Conservation (phyloP, 768 basidiomycete species). For the Mycena polygramma region DNA sequence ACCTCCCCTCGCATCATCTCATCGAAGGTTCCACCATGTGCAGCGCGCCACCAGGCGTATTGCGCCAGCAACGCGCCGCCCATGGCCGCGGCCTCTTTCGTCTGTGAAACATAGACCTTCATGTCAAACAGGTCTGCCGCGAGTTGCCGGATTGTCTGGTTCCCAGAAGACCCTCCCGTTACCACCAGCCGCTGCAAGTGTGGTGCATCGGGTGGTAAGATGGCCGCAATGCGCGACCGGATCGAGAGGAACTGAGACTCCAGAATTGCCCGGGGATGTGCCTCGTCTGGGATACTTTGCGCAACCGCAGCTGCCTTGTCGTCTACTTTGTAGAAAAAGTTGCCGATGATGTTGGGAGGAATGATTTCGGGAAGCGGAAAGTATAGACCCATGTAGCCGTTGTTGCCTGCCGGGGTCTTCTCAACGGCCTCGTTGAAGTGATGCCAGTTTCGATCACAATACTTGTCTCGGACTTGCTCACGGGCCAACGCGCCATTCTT, state of each 20-base stretch:
- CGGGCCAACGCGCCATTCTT: constrained; percentile 90
- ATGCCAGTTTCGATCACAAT: constrained; percentile 73
- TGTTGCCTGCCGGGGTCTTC: constrained; percentile 65
- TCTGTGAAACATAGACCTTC: constrained; percentile 76
- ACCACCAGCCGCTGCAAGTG: constrained; percentile 76
- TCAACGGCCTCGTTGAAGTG: constrained; percentile 78
- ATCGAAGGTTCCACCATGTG: constrained; percentile 67
- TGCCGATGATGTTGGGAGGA: constrained; percentile 81
- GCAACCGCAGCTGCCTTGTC: constrained; percentile 44
- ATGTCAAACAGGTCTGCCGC: constrained; percentile 86
- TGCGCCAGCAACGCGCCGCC: constrained; percentile 81
- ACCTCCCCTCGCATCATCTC: constrained; percentile 69
- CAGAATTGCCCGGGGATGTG: constrained; percentile 82
- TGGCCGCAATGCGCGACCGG: constrained; percentile 75
- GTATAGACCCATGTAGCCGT: constrained; percentile 78
- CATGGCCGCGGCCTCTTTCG: constrained; percentile 78
- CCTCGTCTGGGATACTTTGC: constrained; percentile 56
- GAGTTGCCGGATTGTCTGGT: constrained; percentile 78
- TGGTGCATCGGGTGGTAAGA: constrained; percentile 70
- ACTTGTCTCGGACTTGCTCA: constrained; percentile 78
- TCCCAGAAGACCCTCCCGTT: constrained; percentile 84
- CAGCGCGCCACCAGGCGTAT: constrained; percentile 76
- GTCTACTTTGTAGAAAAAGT: constrained; percentile 64
- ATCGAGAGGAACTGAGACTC: constrained; percentile 91
- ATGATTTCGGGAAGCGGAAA: constrained; percentile 92